Evolutionary conservation across 2,329 filamentous ascomycete genomes (phyloP).

Genomic region (Pseudogymnoascus sp.): DNA sequence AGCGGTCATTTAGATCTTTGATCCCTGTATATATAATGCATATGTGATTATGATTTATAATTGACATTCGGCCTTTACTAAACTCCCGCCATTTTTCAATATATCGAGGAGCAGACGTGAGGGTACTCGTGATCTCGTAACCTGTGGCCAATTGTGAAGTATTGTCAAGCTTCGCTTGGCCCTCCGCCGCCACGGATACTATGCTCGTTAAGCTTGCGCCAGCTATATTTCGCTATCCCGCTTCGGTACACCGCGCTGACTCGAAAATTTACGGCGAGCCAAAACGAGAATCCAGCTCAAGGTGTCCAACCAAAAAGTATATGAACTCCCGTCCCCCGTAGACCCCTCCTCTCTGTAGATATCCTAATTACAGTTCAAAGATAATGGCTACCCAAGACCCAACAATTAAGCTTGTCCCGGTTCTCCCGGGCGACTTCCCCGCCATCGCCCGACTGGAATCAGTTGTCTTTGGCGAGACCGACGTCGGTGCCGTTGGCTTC

Average conservation of each 20-base stretch:
- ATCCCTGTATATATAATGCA: no score
- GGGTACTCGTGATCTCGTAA: no score
- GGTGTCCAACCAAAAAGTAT: background rate
- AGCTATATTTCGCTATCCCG: background rate
- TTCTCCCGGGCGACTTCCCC: conserved; percentile 12
- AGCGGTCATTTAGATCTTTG: no score
- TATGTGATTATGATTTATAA: no score
- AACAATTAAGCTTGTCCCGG: conserved; percentile 11
- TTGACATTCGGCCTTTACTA: no score
- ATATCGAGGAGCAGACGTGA: no score
- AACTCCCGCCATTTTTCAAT: no score
- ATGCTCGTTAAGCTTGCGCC: background rate
- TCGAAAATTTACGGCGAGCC: background rate
- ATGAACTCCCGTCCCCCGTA: background rate
- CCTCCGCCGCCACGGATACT: background rate
- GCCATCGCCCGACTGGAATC: conserved; percentile 15
- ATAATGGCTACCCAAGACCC: background rate
- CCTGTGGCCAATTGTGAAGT: background rate
- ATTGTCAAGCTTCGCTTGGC: background rate
- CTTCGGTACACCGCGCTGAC: background rate
- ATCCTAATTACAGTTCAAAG: background rate
- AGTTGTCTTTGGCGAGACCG: conserved; percentile 13
- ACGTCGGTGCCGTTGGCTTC: conserved; percentile 14
- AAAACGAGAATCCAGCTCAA: background rate
- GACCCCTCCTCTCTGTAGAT: background rate